Conservation (phyloP, 176 grass and related monocot species). For the Metroxylon sagu region DNA sequence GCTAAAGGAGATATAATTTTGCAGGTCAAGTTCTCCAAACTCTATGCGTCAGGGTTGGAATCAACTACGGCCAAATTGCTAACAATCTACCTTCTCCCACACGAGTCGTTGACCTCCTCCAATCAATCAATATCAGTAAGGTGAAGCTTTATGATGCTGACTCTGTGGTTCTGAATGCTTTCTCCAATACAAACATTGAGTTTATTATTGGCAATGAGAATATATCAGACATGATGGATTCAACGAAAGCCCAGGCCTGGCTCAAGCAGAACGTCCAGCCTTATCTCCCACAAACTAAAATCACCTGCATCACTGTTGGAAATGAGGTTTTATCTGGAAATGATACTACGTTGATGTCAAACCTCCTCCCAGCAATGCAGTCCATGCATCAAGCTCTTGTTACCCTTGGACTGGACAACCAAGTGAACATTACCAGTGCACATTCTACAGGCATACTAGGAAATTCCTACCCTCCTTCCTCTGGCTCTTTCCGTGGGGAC, state of each 20-base stretch:
- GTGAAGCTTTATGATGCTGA: constrained; percentile 82
- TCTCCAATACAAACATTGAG: constrained; percentile 59
- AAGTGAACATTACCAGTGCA: constrained; percentile 59
- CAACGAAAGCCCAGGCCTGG: constrained; percentile 47
- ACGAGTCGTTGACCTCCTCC: constrained; percentile 45
- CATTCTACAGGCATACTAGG: constrained; percentile 51
- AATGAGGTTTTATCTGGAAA: constrained; percentile 65
- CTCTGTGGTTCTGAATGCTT: constrained; percentile 47
- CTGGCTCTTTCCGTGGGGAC: constrained; percentile 48
- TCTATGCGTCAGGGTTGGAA: constrained; percentile 42
- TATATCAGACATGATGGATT: constrained; percentile 29
- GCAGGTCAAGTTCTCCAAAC: constrained; percentile 20
- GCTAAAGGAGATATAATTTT: constrained; percentile 1
- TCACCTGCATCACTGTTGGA: constrained; percentile 72
- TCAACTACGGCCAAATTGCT: constrained; percentile 83
- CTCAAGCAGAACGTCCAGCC: constrained; percentile 58
- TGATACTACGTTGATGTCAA: constrained; percentile 34
- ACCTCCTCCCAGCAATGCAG: constrained; percentile 67
- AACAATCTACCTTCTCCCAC: constrained; percentile 59
- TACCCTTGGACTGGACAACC: constrained; percentile 20
- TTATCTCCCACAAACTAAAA: constrained; percentile 48
- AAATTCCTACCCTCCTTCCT: constrained; percentile 59
- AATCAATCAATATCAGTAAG: constrained; percentile 52
- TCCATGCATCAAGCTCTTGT: constrained; percentile 41
- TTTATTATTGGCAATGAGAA: constrained; percentile 82